phyloP scores from a whole-genome alignment of 169 alveolate species.

The Plasmodium adleri region DNA sequence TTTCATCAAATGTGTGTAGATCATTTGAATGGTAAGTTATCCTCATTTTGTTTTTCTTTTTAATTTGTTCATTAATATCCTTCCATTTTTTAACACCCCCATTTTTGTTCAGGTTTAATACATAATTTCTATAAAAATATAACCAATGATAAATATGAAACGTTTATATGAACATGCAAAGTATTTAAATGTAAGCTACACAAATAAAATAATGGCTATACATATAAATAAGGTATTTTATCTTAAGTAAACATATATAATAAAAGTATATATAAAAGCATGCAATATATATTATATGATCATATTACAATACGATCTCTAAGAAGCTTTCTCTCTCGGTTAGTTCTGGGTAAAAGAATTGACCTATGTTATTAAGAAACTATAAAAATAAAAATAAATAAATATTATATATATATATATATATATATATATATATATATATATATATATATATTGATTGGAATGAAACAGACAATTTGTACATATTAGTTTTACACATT shows the following conservation, averaged over 20 bases:
- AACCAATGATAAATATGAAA: neutral
- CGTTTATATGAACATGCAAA: neutral
- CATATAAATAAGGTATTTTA: too few species aligned
- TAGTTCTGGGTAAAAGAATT: constrained; percentile 42
- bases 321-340: constrained; percentile 49
- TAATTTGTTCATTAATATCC: constrained; percentile 9
- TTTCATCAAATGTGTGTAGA: constrained; percentile 15
- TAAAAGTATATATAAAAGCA: too few species aligned
- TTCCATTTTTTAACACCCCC: constrained; percentile 16
- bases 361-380: constrained; percentile 44
- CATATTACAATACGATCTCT: constrained; percentile 62
- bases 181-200: neutral
- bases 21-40: constrained; percentile 19
- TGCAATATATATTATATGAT: too few species aligned
- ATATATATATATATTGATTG: neutral
- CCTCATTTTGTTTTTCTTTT: constrained; percentile 24
- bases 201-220: too few species aligned
- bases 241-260: too few species aligned
- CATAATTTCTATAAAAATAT: constrained; percentile 22
- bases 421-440: neutral
- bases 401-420: neutral
- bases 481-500: neutral
- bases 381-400: constrained; percentile 8
- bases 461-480: neutral
- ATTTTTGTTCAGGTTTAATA: constrained; percentile 30